Conservation (phyloP, 306 rosid genomes). For the Rubus idaeus region DNA sequence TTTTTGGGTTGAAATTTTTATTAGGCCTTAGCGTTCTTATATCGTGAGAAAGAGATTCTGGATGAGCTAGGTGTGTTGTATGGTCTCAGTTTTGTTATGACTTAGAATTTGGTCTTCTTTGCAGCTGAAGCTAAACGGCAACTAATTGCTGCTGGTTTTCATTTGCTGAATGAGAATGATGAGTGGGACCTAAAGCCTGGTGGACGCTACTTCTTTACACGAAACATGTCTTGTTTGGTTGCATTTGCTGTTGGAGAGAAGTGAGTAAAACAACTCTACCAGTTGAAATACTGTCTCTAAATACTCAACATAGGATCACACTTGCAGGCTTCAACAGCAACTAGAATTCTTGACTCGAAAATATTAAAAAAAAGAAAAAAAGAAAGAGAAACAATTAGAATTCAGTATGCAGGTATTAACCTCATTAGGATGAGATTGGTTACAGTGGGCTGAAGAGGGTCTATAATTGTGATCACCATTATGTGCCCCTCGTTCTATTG, state of each 20-base stretch:
- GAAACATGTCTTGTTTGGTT: slow-evolving; percentile 89
- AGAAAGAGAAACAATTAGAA: too few relatives aligned
- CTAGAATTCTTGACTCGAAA: not conserved
- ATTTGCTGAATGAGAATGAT: slow-evolving; percentile 66
- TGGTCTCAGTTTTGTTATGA: slow-evolving; percentile 4
- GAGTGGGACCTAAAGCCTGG: slow-evolving; percentile 94
- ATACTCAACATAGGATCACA: not conserved
- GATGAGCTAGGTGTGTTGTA: not conserved
- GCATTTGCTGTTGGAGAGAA: slow-evolving; percentile 87
- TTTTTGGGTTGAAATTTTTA: not conserved
- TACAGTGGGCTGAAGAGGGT: not conserved
- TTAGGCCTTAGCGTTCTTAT: not conserved
- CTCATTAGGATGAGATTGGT: not conserved
- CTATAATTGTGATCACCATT: not conserved
- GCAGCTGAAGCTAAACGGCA: slow-evolving; percentile 89
- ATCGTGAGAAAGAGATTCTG: not conserved
- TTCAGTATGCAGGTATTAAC: not conserved
- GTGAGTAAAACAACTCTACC: slow-evolving; percentile 37
- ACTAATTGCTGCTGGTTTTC: slow-evolving; percentile 76
- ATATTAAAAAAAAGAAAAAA: not conserved
- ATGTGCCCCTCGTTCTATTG: not conserved
- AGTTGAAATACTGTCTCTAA: not conserved
- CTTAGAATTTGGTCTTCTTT: not conserved
- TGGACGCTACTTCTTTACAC: slow-evolving; percentile 87
- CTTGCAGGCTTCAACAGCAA: not conserved